phyloP scores from a whole-genome alignment of 768 basidiomycete species.

The Albatrellus ellisii region DNA sequence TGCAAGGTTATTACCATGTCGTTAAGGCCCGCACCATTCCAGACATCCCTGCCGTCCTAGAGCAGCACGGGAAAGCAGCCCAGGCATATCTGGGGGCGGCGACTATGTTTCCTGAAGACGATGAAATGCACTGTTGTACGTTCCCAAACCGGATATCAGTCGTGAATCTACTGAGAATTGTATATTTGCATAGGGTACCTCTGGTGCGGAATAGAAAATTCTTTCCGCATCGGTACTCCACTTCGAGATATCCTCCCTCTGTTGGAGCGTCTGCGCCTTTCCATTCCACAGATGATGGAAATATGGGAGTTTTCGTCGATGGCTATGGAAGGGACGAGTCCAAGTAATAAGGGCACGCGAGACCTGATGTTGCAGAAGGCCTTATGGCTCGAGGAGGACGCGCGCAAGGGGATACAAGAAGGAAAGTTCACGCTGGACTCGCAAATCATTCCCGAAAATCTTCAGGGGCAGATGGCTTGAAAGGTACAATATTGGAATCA shows the following conservation, averaged over 20 bases:
- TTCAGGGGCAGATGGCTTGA: too few species aligned
- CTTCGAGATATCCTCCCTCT: not conserved
- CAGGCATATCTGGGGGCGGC: not conserved
- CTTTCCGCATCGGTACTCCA: not conserved
- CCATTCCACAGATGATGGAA: not conserved
- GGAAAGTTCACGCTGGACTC: not conserved
- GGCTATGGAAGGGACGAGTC: not conserved
- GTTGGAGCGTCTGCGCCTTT: not conserved
- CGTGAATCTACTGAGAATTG: not conserved
- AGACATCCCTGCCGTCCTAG: not conserved
- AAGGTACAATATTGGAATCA: too few species aligned
- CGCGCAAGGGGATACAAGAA: not conserved
- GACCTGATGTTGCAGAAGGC: not conserved
- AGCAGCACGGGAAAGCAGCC: not conserved
- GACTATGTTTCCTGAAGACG: not conserved
- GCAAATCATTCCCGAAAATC: not conserved
- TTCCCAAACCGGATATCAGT: not conserved
- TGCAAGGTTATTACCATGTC: not conserved
- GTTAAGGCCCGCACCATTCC: not conserved
- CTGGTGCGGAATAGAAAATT: not conserved
- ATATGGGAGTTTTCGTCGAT: constrained; percentile 3
- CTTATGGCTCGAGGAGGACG: not conserved
- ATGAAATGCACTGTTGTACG: not conserved
- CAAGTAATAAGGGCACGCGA: too few species aligned
- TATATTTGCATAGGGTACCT: not conserved